Base-by-base conservation (phyloP, 352 stramenopile species). In the Globisporangium spiculum region DNA sequence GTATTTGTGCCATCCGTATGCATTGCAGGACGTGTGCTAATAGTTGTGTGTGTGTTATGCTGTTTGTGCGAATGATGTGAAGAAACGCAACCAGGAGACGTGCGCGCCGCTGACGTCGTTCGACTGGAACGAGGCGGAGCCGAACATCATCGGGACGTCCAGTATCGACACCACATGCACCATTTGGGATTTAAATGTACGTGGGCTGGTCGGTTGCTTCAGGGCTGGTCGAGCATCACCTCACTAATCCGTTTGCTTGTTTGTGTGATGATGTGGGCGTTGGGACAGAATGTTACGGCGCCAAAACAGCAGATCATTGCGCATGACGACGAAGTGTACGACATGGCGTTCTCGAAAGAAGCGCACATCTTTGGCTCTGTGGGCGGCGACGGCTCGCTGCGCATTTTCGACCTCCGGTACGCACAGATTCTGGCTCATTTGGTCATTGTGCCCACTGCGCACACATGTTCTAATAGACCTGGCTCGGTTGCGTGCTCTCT, bases 241-340 rank as follows among this genome's bases (percentile, higher is more conserved):
- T 36, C 32, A 36, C 32, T 36, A 9, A 36, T 36, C 7, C 32
- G 32, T 9, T 36, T 36, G 32, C 7, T 36, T 36, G 32, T 10
- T 36, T 36, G 32, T 36, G 7, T 36, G 32, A 36, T 36, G 32
- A 36, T 36, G 32, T 46, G 30, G 22, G 30, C 9, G 16, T 18
- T 7, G 12, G 22, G 63, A 38, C 27, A 96, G 86, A 75, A 92
- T 70, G 69, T 78, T 32, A 80, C 75, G 6, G 74, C 69, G 10
- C 84, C 86, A 1, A 92, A 83, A 66, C 98, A 98, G 48, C 96
- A 99, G 83, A 95, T 99, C 60, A 98, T 99, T 70, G 96, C 98
- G 12, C 98, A 99, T 73, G 98, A 99, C 69, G 94, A 96, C 48
- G 98, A 99, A 78, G 98, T 99, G 3, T 99, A 98, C 75, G 97